Conservation (phyloP, 2,329 filamentous ascomycete genomes). For the Aspergillus vadensis region DNA sequence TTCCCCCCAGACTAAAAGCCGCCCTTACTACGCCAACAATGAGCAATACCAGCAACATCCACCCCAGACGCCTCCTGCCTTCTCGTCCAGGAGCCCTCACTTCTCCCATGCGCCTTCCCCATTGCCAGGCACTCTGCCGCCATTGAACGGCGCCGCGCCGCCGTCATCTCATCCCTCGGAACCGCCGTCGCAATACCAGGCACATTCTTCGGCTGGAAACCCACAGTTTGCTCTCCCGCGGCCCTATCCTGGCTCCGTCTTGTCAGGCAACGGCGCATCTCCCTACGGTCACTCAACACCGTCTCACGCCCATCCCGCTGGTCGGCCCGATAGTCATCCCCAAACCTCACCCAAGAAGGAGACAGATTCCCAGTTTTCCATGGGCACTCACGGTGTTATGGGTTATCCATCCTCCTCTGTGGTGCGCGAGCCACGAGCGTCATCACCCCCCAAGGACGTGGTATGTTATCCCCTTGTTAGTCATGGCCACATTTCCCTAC, state of each 20-base stretch:
- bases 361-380: conserved; percentile 36
- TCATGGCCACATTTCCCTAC: not conserved
- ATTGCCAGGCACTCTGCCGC: conserved; percentile 41
- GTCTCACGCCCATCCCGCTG: conserved; percentile 46
- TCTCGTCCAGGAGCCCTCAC: conserved; percentile 44
- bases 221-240: conserved; percentile 38
- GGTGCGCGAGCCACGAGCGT: conserved; percentile 33
- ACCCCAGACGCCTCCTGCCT: conserved; percentile 47
- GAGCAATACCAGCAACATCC: conserved; percentile 46
- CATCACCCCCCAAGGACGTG: conserved; percentile 44
- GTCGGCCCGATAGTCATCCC: conserved; percentile 39
- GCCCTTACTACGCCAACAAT: conserved; percentile 46
- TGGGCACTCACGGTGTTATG: conserved; percentile 31
- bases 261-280: conserved; percentile 40
- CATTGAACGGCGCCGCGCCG: conserved; percentile 41
- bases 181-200: conserved; percentile 38
- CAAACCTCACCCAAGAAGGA: conserved; percentile 47
- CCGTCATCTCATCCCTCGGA: conserved; percentile 35
- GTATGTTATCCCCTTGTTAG: conserved; percentile 33
- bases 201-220: conserved; percentile 33
- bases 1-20: conserved; percentile 46
- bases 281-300: conserved; percentile 40
- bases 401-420: conserved; percentile 36
- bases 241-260: conserved; percentile 38
- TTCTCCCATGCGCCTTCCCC: conserved; percentile 45